Evolutionary conservation across 306 rosid genomes (phyloP).

Genomic region (Vachellia pachyceras): DNA sequence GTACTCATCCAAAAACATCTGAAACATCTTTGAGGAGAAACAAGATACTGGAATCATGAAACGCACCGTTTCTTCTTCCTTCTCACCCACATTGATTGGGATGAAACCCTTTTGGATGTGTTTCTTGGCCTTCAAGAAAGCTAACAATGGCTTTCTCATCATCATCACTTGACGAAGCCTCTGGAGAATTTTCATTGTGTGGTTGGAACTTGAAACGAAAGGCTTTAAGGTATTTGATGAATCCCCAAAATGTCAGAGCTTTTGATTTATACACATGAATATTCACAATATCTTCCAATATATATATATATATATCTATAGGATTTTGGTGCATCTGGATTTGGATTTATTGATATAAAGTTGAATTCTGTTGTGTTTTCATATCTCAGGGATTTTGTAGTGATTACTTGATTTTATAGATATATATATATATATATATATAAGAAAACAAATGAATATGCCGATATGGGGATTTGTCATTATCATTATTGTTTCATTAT

Average conservation of each 20-base stretch:
- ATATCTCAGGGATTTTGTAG: neutral
- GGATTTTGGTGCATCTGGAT: too few relatives aligned
- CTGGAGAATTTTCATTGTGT: neutral
- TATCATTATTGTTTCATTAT: neutral
- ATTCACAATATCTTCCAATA: neutral
- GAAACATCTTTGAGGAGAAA: neutral
- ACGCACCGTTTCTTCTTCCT: neutral
- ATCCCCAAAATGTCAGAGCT: neutral
- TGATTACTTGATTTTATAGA: neutral
- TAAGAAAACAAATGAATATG: neutral
- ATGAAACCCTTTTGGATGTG: neutral
- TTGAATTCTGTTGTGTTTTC: neutral
- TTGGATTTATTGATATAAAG: neutral
- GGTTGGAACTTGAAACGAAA: neutral
- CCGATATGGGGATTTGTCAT: neutral
- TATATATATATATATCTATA: too few relatives aligned
- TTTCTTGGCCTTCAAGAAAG: neutral
- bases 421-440: too few relatives aligned
- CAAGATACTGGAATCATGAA: neutral
- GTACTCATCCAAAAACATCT: neutral
- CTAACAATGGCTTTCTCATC: too few relatives aligned
- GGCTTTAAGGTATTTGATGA: neutral
- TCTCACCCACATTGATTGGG: neutral
- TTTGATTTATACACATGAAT: neutral
- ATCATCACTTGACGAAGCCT: neutral